Percentiles rank a stretch among this genome's conserved stretches.
phyloP scores from a whole-genome alignment of 2,329 filamentous ascomycete genomes.

The Xylariomycetidae sp. region DNA sequence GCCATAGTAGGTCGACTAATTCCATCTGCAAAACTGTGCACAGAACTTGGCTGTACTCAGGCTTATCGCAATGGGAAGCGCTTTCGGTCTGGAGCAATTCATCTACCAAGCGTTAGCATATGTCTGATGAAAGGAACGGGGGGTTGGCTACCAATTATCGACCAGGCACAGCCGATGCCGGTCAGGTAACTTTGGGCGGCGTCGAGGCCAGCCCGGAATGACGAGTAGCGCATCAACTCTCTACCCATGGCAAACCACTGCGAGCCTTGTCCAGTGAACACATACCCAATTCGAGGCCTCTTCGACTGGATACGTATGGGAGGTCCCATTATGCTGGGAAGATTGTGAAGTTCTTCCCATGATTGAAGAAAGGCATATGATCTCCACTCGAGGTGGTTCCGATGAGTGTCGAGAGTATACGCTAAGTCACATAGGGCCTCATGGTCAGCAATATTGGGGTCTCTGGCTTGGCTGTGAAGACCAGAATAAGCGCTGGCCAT shows the following conservation, averaged over 20 bases:
- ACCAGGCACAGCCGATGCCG: constrained; percentile 9
- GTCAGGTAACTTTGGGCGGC: constrained; percentile 3
- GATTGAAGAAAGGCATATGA: no score
- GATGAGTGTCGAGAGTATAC: no score
- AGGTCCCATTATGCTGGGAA: no score
- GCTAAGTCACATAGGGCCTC: no score
- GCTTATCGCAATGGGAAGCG: constrained; percentile 11
- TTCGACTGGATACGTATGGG: no score
- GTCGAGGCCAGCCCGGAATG: constrained; percentile 2
- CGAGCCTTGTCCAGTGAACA: constrained; percentile 33
- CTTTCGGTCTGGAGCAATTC: constrained; percentile 8
- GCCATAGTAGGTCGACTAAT: constrained; percentile 27
- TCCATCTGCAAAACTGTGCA: constrained; percentile 30
- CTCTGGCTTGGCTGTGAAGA: no score
- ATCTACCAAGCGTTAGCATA: constrained; percentile 27
- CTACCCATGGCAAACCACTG: constrained; percentile 31
- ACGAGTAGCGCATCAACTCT: constrained; percentile 8
- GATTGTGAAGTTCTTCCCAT: no score
- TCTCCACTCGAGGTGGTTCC: no score
- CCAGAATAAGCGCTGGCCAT: no score
- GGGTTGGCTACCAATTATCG: constrained; percentile 7
- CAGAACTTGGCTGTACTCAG: constrained; percentile 29
- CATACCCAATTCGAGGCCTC: constrained; percentile 9
- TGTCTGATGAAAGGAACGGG: no score
- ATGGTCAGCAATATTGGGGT: no score